Conservation (phyloP, 2,329 filamentous ascomycete genomes). For the Teratosphaeria pseudoeucalypti region DNA sequence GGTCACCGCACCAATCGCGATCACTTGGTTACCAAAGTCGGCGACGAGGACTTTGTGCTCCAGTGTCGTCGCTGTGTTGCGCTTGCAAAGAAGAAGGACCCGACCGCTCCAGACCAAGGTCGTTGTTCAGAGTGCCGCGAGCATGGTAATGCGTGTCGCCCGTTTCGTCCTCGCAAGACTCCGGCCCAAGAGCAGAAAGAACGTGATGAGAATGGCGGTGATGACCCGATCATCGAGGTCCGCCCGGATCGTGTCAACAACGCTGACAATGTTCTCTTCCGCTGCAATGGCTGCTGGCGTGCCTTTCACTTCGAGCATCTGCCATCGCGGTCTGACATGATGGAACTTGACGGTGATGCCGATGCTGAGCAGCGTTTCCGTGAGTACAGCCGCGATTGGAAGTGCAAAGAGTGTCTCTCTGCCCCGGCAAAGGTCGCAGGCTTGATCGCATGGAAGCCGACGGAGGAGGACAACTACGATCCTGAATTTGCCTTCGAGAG, state of each 20-base stretch:
- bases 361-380: conserved; percentile 53
- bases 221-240: conserved; percentile 64
- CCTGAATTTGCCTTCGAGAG: conserved; percentile 43
- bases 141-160: conserved; percentile 56
- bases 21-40: conserved; percentile 83
- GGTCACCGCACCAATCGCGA: conserved; percentile 63
- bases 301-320: conserved; percentile 80
- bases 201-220: conserved; percentile 65
- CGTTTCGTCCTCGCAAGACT: conserved; percentile 65
- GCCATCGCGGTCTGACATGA: conserved; percentile 39
- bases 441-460: conserved; percentile 82
- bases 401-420: conserved; percentile 66
- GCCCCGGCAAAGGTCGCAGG: conserved; percentile 57
- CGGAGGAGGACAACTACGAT: conserved; percentile 46
- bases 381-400: conserved; percentile 66
- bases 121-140: conserved; percentile 60
- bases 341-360: conserved; percentile 33
- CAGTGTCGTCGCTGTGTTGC: conserved; percentile 84
- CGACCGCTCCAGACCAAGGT: conserved; percentile 56
- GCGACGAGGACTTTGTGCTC: conserved; percentile 65
- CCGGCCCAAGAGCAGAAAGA: conserved; percentile 74
- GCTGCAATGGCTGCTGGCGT: conserved; percentile 66
- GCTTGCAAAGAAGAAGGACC: conserved; percentile 56
- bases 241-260: conserved; percentile 61
- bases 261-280: conserved; percentile 64